phyloP scores from a whole-genome alignment of 2,329 filamentous ascomycete genomes.

The Aspergillus phoenicis region DNA sequence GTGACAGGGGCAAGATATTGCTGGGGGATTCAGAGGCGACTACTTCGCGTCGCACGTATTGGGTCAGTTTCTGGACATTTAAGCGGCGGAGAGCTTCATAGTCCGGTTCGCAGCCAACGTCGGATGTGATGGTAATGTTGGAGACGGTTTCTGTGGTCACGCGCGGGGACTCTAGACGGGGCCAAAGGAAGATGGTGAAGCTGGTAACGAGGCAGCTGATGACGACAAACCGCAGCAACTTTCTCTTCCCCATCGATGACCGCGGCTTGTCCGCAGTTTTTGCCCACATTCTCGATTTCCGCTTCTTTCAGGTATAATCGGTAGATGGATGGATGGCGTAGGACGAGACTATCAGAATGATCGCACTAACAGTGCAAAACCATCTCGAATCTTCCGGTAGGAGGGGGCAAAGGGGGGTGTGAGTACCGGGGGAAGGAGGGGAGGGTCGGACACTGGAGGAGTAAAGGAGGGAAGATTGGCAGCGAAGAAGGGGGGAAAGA shows the following conservation, averaged over 20 bases:
- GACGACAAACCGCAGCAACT: conserved; percentile 32
- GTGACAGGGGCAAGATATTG: conserved; percentile 29
- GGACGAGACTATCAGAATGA: conserved; percentile 11
- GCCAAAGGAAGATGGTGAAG: conserved; percentile 34
- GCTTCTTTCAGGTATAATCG: not conserved
- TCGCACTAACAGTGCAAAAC: conserved; percentile 21
- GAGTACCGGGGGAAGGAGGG: not conserved
- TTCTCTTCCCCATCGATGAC: conserved; percentile 34
- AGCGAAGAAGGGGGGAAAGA: conserved; percentile 17
- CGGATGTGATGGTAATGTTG: conserved; percentile 35
- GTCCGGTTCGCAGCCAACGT: conserved; percentile 33
- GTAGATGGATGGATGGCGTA: not conserved
- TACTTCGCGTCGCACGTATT: conserved; percentile 36
- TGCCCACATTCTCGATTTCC: conserved; percentile 25
- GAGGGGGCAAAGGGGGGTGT: not conserved
- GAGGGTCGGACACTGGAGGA: not conserved
- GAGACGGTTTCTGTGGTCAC: conserved; percentile 19
- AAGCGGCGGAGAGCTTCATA: conserved; percentile 27
- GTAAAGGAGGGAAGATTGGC: conserved; percentile 7
- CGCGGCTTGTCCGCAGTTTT: conserved; percentile 28
- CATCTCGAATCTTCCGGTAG: conserved; percentile 20
- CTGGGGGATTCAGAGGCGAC: conserved; percentile 27
- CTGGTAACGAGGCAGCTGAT: conserved; percentile 27
- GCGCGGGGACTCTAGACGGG: conserved; percentile 20
- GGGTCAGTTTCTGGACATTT: conserved; percentile 29